Conservation (phyloP, 768 basidiomycete genomes). For the Punctularia strigosozonata region DNA sequence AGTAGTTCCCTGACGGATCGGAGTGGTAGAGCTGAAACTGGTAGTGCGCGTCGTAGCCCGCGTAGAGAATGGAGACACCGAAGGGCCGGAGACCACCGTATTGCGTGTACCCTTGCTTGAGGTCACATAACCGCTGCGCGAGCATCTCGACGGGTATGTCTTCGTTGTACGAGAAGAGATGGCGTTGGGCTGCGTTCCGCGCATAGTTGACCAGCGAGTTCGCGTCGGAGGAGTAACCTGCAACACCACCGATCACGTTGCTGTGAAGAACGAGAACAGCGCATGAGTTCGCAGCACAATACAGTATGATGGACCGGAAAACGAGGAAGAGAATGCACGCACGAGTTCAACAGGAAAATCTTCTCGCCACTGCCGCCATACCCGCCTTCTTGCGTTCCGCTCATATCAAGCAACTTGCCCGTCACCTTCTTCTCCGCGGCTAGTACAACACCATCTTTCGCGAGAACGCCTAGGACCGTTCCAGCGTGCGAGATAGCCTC, state of each 20-base stretch:
- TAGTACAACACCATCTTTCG: conserved; percentile 83
- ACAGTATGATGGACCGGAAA: neutral
- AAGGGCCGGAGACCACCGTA: conserved; percentile 96
- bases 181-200: conserved; percentile 79
- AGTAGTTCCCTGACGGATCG: conserved; percentile 97
- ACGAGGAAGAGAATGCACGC: conserved; percentile 22
- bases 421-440: conserved; percentile 98
- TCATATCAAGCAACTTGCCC: conserved; percentile 90
- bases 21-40: conserved; percentile 96
- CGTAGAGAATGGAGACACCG: conserved; percentile 93
- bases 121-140: conserved; percentile 86
- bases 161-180: conserved; percentile 87
- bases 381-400: conserved; percentile 73
- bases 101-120: conserved; percentile 98
- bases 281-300: conserved; percentile 2
- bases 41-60: conserved; percentile 94
- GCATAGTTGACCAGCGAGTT: conserved; percentile 96
- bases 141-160: conserved; percentile 97
- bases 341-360: conserved; percentile 92
- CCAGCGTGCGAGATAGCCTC: conserved; percentile 96
- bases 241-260: conserved; percentile 91
- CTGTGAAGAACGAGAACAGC: conserved; percentile 26
- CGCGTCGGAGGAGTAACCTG: conserved; percentile 93
- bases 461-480: conserved; percentile 85
- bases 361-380: conserved; percentile 98